These are phyloP conservation scores for Pseudomicrostroma phylloplanum DNA, from an alignment of 1,284 basidiomycete genomes.

Conservation along the genomic window DNA sequence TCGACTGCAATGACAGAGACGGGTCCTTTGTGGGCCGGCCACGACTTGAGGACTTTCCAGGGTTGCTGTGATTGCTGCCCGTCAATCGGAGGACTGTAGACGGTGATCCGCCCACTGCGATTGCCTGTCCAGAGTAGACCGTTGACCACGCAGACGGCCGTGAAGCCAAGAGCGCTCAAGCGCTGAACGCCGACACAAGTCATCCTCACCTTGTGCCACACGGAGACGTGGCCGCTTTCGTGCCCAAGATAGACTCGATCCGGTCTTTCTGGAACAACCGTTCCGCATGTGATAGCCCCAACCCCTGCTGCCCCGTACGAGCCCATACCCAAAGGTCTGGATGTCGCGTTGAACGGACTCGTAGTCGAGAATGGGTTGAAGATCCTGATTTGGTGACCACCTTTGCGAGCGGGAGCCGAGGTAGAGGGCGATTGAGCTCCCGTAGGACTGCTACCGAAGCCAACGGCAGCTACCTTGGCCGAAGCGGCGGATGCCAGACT, in stretches of 20 bases:
- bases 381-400: constrained; percentile 22
- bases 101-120: constrained; percentile 73
- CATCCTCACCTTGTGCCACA: constrained; percentile 31
- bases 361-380: constrained; percentile 45
- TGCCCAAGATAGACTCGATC: constrained; percentile 78
- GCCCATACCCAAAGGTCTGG: constrained; percentile 28
- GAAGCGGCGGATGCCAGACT: background rate
- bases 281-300: constrained; percentile 74
- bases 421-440: constrained; percentile 11
- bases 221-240: constrained; percentile 66
- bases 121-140: constrained; percentile 71
- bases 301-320: constrained; percentile 59
- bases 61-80: constrained; percentile 17
- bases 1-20: constrained; percentile 66
- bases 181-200: constrained; percentile 27
- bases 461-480: background rate
- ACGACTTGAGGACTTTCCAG: constrained; percentile 81
- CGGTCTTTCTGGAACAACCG: constrained; percentile 66
- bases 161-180: constrained; percentile 31
- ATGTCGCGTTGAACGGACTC: constrained; percentile 44
- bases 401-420: constrained; percentile 12
- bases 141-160: constrained; percentile 36
- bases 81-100: constrained; percentile 61
- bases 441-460: background rate
- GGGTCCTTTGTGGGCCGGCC: constrained; percentile 73